A percentile compares a stretch with the other conserved stretches of the same genome.
Evolutionary conservation across 495 filamentous ascomycete genomes (phyloP).

Genomic region (Echria macrotheca): DNA sequence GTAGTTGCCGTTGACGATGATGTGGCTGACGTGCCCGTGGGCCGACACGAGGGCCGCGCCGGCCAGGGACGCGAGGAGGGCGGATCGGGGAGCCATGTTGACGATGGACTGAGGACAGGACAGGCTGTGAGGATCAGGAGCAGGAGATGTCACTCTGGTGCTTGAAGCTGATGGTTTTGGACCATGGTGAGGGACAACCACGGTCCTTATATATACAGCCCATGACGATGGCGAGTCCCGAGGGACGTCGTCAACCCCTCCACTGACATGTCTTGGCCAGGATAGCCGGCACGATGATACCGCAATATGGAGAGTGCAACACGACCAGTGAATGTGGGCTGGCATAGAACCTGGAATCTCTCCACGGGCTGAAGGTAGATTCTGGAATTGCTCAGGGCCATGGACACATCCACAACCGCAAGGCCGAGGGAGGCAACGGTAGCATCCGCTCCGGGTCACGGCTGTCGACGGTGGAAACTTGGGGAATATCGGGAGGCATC

Average conservation of each 20-base stretch:
- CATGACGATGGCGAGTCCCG: neutral
- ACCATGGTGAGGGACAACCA: neutral
- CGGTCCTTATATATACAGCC: conserved; percentile 10
- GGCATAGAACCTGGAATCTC: neutral
- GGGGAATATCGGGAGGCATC: conserved; percentile 16
- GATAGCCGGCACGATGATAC: conserved; percentile 7
- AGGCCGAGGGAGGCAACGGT: conserved; percentile 6
- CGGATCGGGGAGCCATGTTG: conserved; percentile 21
- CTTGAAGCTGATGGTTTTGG: neutral
- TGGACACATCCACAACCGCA: conserved; percentile 1
- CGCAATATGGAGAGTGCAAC: conserved; percentile 4
- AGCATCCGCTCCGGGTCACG: conserved; percentile 8
- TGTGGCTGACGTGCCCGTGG: conserved; percentile 57
- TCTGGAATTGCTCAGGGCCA: neutral
- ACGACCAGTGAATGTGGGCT: conserved; percentile 11
- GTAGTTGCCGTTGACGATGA: conserved; percentile 54
- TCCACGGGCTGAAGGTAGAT: neutral
- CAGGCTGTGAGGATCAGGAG: neutral
- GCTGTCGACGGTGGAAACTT: conserved; percentile 1
- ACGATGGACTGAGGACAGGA: neutral
- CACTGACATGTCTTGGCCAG: neutral
- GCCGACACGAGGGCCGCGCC: conserved; percentile 50
- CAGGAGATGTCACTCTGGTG: neutral
- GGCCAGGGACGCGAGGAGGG: conserved; percentile 40
- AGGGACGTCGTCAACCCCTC: too few relatives aligned